Base-by-base conservation (phyloP, 2,329 filamentous ascomycete genomes). In the Nigrospora oryzae region DNA sequence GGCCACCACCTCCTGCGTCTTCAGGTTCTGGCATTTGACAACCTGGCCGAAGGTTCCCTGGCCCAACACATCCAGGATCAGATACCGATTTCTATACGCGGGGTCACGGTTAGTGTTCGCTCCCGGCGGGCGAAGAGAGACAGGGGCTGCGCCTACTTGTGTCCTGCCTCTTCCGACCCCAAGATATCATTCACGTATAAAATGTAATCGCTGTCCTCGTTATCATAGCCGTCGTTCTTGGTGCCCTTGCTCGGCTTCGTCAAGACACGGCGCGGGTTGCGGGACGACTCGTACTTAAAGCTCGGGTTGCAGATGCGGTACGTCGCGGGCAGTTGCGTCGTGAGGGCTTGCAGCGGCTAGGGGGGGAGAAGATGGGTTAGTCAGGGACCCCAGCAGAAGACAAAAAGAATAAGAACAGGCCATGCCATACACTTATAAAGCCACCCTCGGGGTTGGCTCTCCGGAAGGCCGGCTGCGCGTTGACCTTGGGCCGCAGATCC, bases 151-250 rank as follows among this genome's bases (percentile, higher is more conserved):
- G 62, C 82, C 55, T 72, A 89, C 87, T 97, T 98, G 72, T 98
- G 93, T 36, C 93, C 93, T 50, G 91, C 91, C 65, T 98, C 93
- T 67, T 98, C 93, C 13, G 91, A 97, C 11, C 93, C 93, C 44
- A 98, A 73, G 52, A 98, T 98, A 63, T 98, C 93, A 64, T 98
- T 98, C 57, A 98, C 93, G 57, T 97, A 98, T 54, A 98, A 79
- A 59, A 98, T 98, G 62, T 98, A 98, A 62, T 98, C 93, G 64
- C 93, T 97, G 56, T 98, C 93, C 63, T 98, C 93, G 55, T 98
- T 98, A 62, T 98, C 93, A 60, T 93, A 98, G 4, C 93, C 93
- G 69, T 98, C 93, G 60, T 98, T 98, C 75, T 98, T 98, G 50
- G 87, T 81, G 13, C 93, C 93, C 69, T 98, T 98, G 77, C 93